Base-by-base conservation (phyloP, 352 stramenopile genomes). In the Vaucheria bursata region DNA sequence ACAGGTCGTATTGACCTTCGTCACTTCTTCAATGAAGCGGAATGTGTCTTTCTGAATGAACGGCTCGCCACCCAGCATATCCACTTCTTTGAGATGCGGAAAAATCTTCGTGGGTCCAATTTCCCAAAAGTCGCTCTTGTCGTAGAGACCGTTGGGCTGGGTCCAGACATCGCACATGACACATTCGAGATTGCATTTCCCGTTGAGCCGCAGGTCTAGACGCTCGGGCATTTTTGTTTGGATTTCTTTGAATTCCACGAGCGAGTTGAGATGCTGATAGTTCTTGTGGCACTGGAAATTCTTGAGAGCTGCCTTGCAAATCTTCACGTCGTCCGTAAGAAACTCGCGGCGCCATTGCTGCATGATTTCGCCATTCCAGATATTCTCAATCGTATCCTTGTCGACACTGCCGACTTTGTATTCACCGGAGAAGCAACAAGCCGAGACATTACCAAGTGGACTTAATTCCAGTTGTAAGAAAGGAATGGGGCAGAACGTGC, bases 371-470 rank as follows among this genome's bases (percentile, higher is more conserved):
- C 45, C 45, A 59, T 59, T 59, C 45, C 45, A 59, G 25, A 59
- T 59, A 18, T 59, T 25, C 25, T 59, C 45, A 25, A 59, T 59
- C 12, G 45, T 59, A 25, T 59, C 25, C 25, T 59, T 59, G 45
- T 59, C 45, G 45, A 59, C 45, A 25, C 45, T 59, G 45, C 45
- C 45, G 45, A 59, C 45, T 59, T 59, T 59, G 45, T 59, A 59
- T 59, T 59, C 45, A 59, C 45, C 45, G 45, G 45, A 59, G 45
- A 59, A 59, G 45, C 45, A 59, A 25, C 45, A 59, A 18, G 45
- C 45, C 45, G 45, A 59, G 45, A 59, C 12, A 59, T 59, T 59
- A 25, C 45, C 45, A 25, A 59, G 45, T 25, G 45, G 45, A 59
- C 45, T 59, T 18, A 59, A 59, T 59, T 59, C 45, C 25, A 59